Percentiles rank a stretch among this genome's conserved stretches.
Conservation (phyloP, 2,329 filamentous ascomycete species). For the Talaromyces sp. region DNA sequence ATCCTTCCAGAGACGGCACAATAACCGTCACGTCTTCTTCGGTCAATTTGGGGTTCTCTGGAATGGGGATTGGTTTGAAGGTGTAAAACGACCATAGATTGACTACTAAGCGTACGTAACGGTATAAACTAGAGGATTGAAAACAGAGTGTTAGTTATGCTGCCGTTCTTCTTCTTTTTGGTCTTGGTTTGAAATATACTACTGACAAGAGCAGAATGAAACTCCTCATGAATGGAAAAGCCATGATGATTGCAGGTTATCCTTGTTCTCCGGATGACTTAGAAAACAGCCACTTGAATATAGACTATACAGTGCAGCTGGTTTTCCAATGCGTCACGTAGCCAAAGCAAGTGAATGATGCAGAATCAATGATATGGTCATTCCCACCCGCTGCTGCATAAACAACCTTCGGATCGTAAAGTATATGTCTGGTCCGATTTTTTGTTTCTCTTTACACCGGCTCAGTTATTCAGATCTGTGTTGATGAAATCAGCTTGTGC, state of each 20-base stretch:
- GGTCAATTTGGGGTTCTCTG: constrained; percentile 72
- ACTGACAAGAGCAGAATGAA: constrained; percentile 42
- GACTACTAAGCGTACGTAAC: constrained; percentile 78
- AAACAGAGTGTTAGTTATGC: constrained; percentile 1
- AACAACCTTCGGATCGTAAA: not conserved
- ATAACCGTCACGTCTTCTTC: constrained; percentile 87
- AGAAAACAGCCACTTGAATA: not conserved
- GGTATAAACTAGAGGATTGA: constrained; percentile 62
- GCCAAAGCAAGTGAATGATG: constrained; percentile 3
- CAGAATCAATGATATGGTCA: constrained; percentile 4
- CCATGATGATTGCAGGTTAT: constrained; percentile 24
- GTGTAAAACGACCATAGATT: constrained; percentile 81
- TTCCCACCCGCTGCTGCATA: constrained; percentile 2
- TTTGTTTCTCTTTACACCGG: not conserved
- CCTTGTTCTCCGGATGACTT: not conserved
- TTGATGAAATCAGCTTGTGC: not conserved
- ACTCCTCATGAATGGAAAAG: constrained; percentile 35
- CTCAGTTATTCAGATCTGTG: not conserved
- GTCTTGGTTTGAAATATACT: constrained; percentile 1
- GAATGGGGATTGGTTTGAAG: constrained; percentile 79
- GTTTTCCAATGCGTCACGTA: not conserved
- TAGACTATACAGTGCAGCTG: constrained; percentile 13
- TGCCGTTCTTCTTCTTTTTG: not conserved
- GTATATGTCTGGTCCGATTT: not conserved
- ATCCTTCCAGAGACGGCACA: constrained; percentile 85